Conservation (phyloP, 116 monocot genomes). For the Posidonia oceanica region DNA sequence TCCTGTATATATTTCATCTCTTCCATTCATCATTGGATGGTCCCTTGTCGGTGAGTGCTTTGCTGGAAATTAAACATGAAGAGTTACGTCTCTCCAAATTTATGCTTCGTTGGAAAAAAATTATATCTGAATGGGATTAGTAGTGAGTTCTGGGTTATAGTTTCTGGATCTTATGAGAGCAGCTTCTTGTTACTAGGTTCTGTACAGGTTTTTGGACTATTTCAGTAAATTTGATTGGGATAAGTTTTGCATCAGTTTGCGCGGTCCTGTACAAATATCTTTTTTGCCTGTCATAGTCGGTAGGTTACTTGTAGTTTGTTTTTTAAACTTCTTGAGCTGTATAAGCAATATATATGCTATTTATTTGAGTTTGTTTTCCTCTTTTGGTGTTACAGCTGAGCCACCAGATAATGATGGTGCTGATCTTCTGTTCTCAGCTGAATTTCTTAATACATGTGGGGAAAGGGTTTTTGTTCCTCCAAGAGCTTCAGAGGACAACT, state of each 20-base stretch:
- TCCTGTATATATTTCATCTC: slow-evolving; percentile 64
- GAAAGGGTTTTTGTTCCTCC: slow-evolving; percentile 21
- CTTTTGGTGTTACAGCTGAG: slow-evolving; percentile 19
- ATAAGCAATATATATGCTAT: background rate
- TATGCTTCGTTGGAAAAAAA: background rate
- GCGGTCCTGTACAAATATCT: slow-evolving; percentile 36
- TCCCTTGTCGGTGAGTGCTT: slow-evolving; percentile 51
- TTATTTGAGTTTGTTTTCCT: background rate
- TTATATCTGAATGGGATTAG: background rate
- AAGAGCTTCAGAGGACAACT: slow-evolving; percentile 16
- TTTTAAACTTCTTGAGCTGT: background rate
- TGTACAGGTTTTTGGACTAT: slow-evolving; percentile 71
- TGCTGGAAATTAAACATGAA: too few relatives aligned
- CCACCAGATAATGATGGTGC: slow-evolving; percentile 22
- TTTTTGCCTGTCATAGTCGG: slow-evolving; percentile 45
- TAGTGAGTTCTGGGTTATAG: background rate
- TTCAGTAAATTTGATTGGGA: slow-evolving; percentile 83
- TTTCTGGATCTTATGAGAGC: slow-evolving; percentile 1
- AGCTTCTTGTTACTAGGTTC: slow-evolving; percentile 29
- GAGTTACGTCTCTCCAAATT: background rate
- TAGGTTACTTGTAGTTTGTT: slow-evolving; percentile 8
- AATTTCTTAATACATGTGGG: slow-evolving; percentile 33
- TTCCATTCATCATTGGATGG: slow-evolving; percentile 57
- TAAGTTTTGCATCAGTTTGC: slow-evolving; percentile 47
- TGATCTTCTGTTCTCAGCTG: slow-evolving; percentile 23